These are phyloP conservation scores for Fonsecaea multimorphosa DNA, from an alignment of 2,329 filamentous ascomycete genomes.

Conservation along the genomic window DNA sequence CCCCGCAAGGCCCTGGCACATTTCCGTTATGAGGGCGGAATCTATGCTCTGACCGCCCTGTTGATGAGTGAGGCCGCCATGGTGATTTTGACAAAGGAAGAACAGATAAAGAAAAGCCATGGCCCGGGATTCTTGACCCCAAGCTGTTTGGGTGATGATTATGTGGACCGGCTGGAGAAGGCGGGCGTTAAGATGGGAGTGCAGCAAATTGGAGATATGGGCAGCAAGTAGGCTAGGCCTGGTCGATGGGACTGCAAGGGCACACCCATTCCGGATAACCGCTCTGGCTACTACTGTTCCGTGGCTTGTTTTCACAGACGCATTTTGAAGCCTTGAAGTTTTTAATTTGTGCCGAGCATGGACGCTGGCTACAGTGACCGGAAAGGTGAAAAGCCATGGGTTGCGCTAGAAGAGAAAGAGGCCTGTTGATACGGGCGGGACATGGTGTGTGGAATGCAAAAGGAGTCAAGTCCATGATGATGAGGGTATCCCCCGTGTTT, in stretches of 20 bases:
- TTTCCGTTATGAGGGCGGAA: slow-evolving; percentile 49
- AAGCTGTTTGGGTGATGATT: slow-evolving; percentile 55
- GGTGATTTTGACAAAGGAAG: slow-evolving; percentile 48
- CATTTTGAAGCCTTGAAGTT: neutral
- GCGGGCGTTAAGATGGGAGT: slow-evolving; percentile 51
- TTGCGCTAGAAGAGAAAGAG: neutral
- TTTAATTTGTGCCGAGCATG: neutral
- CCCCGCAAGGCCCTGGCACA: slow-evolving; percentile 52
- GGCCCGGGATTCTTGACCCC: slow-evolving; percentile 57
- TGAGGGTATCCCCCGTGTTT: neutral
- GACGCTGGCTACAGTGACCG: neutral
- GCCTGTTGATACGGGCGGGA: neutral
- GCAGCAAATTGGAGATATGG: slow-evolving; percentile 38
- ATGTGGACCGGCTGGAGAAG: slow-evolving; percentile 53
- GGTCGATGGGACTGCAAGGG: neutral
- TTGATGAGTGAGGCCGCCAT: slow-evolving; percentile 54
- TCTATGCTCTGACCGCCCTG: slow-evolving; percentile 54
- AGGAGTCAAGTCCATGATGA: slow-evolving; percentile 11
- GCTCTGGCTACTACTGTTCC: neutral
- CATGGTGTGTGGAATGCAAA: neutral
- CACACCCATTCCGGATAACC: neutral
- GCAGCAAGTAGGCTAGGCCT: slow-evolving; percentile 35
- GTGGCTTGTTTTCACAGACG: neutral
- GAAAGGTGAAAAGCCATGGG: neutral
- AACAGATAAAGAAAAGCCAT: slow-evolving; percentile 49